Evolutionary conservation across 345 rosid species (phyloP), one percentile per base, ranked within the genome.

Genomic region (Streptanthus diversifolius): DNA sequence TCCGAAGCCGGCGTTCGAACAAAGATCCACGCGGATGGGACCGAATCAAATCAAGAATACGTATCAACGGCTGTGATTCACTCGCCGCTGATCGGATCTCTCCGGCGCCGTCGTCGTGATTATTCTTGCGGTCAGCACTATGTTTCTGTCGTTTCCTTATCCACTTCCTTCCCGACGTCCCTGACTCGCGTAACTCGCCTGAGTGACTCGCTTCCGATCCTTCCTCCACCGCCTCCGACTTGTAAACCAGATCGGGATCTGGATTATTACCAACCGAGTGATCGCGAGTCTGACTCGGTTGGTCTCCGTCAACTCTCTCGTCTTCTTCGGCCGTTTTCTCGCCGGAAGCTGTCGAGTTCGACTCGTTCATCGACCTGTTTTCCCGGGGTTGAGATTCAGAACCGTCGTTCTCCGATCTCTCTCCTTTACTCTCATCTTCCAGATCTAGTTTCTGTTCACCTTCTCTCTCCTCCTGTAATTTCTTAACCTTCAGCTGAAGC

Each of bases 341-440:
- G 27, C 69, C 79, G 68, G 79, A 61, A 18, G 71, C 86, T 1
- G 93, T 86, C n/a, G 93, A 90, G 77, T 88, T 90, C 41, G 96
- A 90, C 80, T 84, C 96, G 81, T 88, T 90, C 21, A 84, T 86
- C 32, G 93, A 90, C 67, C 87, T 77, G 62, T 83, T 80, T 9
- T 87, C 90, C 45, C 85, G 78, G 27, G 41, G 37, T 24, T 43
- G 52, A 22, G 71, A 59, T 35, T 63, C 47, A 3, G 13, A n/a
- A 9, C 70, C 78, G 44, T 76, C 82, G 70, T 68, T 73, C 21
- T 41, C 79, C 12, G 81, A 76, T 73, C 76, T 70, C 29, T 77
- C 75, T 11, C 9, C 27, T 7, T 55, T 49, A 52, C 45, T 43
- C 52, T 57, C 68, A 1, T 68, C 45, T 30, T 67, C 83, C 83